phyloP scores from a whole-genome alignment of 1,284 basidiomycete species.

The Cutaneotrichosporon dermatis region DNA sequence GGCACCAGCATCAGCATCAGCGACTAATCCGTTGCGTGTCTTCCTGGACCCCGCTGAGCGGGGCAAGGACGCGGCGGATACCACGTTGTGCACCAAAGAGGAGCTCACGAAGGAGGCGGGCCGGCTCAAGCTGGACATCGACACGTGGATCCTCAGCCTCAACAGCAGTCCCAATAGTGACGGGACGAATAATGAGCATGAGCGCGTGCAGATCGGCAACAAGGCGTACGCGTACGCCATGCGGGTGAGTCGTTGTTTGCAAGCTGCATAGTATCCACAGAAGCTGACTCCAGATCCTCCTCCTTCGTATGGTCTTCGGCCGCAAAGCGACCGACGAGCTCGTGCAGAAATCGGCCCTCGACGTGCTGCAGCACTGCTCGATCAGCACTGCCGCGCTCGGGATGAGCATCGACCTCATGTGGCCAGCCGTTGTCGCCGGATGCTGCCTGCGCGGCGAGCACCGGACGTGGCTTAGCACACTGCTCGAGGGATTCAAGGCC shows the following conservation, averaged over 20 bases:
- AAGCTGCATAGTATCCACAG: not conserved
- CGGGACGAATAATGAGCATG: conserved; percentile 30
- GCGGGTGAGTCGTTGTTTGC: conserved; percentile 36
- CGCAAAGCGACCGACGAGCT: conserved; percentile 46
- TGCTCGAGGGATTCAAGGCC: conserved; percentile 52
- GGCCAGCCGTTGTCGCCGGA: conserved; percentile 54
- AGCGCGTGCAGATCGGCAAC: conserved; percentile 49
- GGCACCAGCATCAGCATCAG: no score
- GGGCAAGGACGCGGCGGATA: not conserved
- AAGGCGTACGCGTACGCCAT: conserved; percentile 48
- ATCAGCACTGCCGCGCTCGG: conserved; percentile 42
- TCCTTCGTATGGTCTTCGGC: conserved; percentile 52
- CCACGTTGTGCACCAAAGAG: not conserved
- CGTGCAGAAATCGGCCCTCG: conserved; percentile 46
- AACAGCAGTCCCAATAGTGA: conserved; percentile 5
- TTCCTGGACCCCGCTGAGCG: not conserved
- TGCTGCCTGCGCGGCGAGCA: conserved; percentile 48
- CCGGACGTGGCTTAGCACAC: conserved; percentile 49
- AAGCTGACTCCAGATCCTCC: conserved; percentile 47
- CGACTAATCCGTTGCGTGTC: not conserved
- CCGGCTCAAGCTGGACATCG: conserved; percentile 42
- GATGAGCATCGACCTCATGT: conserved; percentile 50
- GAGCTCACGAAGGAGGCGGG: conserved; percentile 31
- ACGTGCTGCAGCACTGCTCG: conserved; percentile 43
- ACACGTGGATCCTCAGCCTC: conserved; percentile 44